Evolutionary conservation across 1,139 yeast genomes (phyloP), one percentile per base, ranked within the genome.

Genomic region (Pneumocystis oryctolagi): DNA sequence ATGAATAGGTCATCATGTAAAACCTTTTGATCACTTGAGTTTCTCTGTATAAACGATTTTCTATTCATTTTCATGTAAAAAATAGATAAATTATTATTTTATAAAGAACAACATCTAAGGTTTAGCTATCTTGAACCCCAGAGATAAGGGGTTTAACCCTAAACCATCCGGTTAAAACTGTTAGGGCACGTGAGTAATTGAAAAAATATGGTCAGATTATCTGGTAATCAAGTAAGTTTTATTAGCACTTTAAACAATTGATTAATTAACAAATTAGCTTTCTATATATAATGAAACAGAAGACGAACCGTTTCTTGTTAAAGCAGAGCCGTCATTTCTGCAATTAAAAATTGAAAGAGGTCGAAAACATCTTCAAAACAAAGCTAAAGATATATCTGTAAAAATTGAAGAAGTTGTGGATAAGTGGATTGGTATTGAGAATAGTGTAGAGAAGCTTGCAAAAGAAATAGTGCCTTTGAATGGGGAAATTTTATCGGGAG

Each of bases 401-500:
- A 39, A 25, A 2, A 57, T 57, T 12, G 59, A 57, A 20, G 9
- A 57, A 20, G n/a, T 30, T 30, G 62, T 63, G 16, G 62, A 63
- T 55, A 60, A 60, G 12, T 53, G 62, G 59, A 60, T 63, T 37
- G 59, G 53, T 20, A 58, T 61, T n/a, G 65, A 63, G 56, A 59
- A 62, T 28, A 40, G 32, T 14, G 55, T 63, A 20, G 65, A 63
- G 32, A 25, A 34, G 1, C 40, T 64, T 25, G 60, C 62, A 61
- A 55, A 62, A 32, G 62, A 61, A 30, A 35, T 63, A 40, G 59
- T 55, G 16, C 65, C 65, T 9, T 42, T 25, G 31, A 42, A 62
- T 37, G 37, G 35, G 14, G 65, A 63, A 30, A 31, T 64, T 30
- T 25, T 63, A 60, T 64, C 65, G 9, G 65, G 65, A 20, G 65